Conservation (phyloP, 768 basidiomycete species). For the Auricularia heimuer region DNA sequence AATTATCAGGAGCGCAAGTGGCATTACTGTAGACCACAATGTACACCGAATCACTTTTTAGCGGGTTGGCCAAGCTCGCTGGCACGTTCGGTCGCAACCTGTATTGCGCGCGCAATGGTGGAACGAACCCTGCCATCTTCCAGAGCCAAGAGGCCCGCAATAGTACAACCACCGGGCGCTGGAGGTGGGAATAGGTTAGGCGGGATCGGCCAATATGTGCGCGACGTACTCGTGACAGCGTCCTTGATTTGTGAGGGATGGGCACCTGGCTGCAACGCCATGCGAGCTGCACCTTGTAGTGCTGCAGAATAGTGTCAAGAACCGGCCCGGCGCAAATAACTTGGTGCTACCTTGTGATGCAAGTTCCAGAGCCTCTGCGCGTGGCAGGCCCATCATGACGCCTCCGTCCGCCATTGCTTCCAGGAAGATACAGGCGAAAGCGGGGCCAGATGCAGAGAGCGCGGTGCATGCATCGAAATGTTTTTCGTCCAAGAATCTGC, state of each 20-base stretch:
- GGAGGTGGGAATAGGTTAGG: neutral
- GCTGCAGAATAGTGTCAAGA: slow-evolving; percentile 35
- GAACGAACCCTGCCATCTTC: slow-evolving; percentile 92
- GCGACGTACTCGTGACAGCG: slow-evolving; percentile 80
- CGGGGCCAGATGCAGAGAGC: slow-evolving; percentile 90
- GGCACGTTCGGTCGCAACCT: slow-evolving; percentile 85
- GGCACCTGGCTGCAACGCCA: slow-evolving; percentile 79
- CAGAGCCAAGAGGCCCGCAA: slow-evolving; percentile 89
- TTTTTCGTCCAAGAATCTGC: slow-evolving; percentile 94
- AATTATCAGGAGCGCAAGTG: neutral
- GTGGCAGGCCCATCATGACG: slow-evolving; percentile 98
- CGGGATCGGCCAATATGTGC: slow-evolving; percentile 2
- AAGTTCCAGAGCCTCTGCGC: slow-evolving; percentile 86
- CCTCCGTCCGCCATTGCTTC: slow-evolving; percentile 99
- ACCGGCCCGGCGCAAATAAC: neutral
- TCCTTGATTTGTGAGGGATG: slow-evolving; percentile 98
- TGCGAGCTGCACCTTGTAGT: slow-evolving; percentile 90
- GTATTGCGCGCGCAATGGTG: slow-evolving; percentile 90
- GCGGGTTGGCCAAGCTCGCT: slow-evolving; percentile 69
- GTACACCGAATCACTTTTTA: slow-evolving; percentile 30
- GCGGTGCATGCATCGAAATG: slow-evolving; percentile 99
- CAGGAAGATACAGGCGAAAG: slow-evolving; percentile 91
- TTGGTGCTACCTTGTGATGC: slow-evolving; percentile 74
- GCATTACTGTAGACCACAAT: neutral
- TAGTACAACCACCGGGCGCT: slow-evolving; percentile 98